These are phyloP conservation scores for Plasmodium vivax DNA, from an alignment of 169 alveolate species.

Conservation along the genomic window DNA sequence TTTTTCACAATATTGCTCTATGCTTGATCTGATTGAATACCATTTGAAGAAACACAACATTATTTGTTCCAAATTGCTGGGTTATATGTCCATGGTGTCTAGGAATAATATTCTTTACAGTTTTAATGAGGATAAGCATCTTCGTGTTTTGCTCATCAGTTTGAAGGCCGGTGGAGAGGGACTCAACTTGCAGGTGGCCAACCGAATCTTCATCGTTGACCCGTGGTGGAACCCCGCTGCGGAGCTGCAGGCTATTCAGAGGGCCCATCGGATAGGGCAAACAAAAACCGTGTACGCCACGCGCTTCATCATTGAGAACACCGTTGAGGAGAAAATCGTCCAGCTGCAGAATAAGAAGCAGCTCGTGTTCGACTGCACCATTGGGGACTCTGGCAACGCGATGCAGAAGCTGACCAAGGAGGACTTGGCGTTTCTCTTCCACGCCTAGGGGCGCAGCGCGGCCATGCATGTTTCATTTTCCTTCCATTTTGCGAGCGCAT, in stretches of 20 bases:
- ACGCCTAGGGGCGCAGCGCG: conserved; percentile 10
- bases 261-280: conserved; percentile 98
- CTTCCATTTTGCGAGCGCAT: background rate
- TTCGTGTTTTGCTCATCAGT: conserved; percentile 90
- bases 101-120: conserved; percentile 88
- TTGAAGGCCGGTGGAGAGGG: conserved; percentile 99
- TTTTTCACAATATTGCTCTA: conserved; percentile 90
- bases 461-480: background rate
- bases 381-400: conserved; percentile 86
- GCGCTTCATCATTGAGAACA: conserved; percentile 94
- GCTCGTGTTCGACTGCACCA: conserved; percentile 92
- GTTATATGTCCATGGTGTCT: conserved; percentile 85
- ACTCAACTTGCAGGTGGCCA: conserved; percentile 97
- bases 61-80: conserved; percentile 85
- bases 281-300: conserved; percentile 93
- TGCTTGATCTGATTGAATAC: conserved; percentile 89
- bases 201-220: conserved; percentile 95
- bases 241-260: conserved; percentile 97
- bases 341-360: conserved; percentile 93
- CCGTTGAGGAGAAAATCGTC: conserved; percentile 97
- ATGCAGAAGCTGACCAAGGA: conserved; percentile 88
- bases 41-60: conserved; percentile 85
- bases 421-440: conserved; percentile 90
- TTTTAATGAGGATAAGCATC: conserved; percentile 86
- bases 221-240: conserved; percentile 99